Evolutionary conservation across 192 early-diverging fungal genomes (phyloP).

Genomic region (Coemansia sp.): DNA sequence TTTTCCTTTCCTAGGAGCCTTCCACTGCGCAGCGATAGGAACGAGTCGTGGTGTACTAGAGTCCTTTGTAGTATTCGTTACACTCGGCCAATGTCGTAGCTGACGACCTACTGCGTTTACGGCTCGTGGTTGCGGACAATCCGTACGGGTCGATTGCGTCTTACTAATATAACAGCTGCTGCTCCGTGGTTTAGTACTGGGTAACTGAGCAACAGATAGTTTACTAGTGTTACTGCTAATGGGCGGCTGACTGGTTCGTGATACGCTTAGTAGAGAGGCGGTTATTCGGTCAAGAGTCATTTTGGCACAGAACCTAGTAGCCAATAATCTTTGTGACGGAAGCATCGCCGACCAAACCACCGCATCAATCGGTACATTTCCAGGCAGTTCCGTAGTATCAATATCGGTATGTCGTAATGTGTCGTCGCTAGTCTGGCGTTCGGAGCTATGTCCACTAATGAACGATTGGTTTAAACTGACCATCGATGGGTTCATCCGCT

Average conservation of each 20-base stretch:
- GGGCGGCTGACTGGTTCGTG: not conserved
- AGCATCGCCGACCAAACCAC: constrained; percentile 21
- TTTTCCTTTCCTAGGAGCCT: not conserved
- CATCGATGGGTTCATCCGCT: not conserved
- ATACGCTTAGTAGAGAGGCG: not conserved
- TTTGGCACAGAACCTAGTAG: constrained; percentile 24
- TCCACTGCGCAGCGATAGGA: constrained; percentile 11
- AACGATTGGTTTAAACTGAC: not conserved
- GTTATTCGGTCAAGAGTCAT: constrained; percentile 14
- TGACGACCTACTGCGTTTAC: not conserved
- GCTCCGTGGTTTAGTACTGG: not conserved
- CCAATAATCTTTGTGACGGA: constrained; percentile 21
- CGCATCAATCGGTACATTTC: constrained; percentile 24
- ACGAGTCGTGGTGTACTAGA: not conserved
- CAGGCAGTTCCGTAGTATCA: not conserved
- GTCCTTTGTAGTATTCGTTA: not conserved
- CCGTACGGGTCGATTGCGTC: not conserved
- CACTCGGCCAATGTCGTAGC: not conserved
- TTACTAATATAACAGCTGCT: not conserved
- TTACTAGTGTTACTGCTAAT: not conserved
- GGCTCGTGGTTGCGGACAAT: too few relatives aligned
- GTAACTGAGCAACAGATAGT: too few relatives aligned
- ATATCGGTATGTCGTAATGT: not conserved
- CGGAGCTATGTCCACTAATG: not conserved
- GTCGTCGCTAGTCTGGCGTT: constrained; percentile 1